Evolutionary conservation across 805 yeast species (phyloP).

Genomic region (Starmerella gropengiesseri): DNA sequence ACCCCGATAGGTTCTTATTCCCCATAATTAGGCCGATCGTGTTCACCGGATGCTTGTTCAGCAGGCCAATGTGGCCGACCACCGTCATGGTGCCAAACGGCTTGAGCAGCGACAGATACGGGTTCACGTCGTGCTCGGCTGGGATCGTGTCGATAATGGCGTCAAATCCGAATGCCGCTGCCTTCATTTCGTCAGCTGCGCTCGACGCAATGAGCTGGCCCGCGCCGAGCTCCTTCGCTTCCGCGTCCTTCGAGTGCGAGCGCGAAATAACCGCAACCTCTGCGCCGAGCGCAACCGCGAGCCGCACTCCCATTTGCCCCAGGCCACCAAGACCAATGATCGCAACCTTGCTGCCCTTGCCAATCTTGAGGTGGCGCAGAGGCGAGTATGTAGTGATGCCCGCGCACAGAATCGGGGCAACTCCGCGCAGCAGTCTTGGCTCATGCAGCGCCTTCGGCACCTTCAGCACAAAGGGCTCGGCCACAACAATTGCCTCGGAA

Average conservation of each 20-base stretch:
- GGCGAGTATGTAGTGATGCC: slow-evolving; percentile 68
- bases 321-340: slow-evolving; percentile 57
- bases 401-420: slow-evolving; percentile 69
- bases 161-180: slow-evolving; percentile 34
- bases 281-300: slow-evolving; percentile 53
- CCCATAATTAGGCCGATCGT: slow-evolving; percentile 40
- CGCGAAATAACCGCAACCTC: slow-evolving; percentile 50
- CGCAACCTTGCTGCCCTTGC: slow-evolving; percentile 45
- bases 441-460: slow-evolving; percentile 47
- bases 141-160: slow-evolving; percentile 44
- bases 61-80: slow-evolving; percentile 51
- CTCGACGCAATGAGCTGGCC: slow-evolving; percentile 43
- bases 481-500: slow-evolving; percentile 30
- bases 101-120: slow-evolving; percentile 42
- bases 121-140: slow-evolving; percentile 38
- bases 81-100: slow-evolving; percentile 49
- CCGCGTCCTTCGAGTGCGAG: slow-evolving; percentile 40
- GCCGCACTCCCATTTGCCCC: slow-evolving; percentile 51
- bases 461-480: slow-evolving; percentile 52
- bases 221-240: slow-evolving; percentile 46
- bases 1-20: slow-evolving; percentile 29
- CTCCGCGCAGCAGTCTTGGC: slow-evolving; percentile 34
- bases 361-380: slow-evolving; percentile 38
- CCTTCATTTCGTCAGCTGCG: slow-evolving; percentile 32
- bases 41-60: slow-evolving; percentile 37